Evolutionary conservation across 2,329 filamentous ascomycete genomes (phyloP), one percentile per base, ranked within the genome.

Genomic region (Nemania sp.): DNA sequence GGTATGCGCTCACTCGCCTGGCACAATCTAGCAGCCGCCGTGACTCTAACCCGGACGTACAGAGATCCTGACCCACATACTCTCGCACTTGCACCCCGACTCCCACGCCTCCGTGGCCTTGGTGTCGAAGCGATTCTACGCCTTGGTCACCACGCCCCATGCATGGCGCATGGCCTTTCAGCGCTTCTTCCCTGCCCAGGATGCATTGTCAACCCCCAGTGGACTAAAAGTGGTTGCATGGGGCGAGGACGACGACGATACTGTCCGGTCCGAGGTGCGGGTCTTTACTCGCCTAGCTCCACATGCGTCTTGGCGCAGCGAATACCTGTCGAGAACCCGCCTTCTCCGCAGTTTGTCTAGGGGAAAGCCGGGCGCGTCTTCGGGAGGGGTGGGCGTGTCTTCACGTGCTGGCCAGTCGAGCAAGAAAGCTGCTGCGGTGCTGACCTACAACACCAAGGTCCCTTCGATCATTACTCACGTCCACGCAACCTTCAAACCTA

Each of bases 91-190:
- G 54, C 89, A 93, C 53, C 92, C 93, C 10, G 86, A 91, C 64
- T 92, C 94, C 21, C 85, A 98, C 68, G 87, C 89, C 17, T 85
- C 89, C 10, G 89, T 97, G 11, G 89, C 92, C 17, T 83, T 96
- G 52, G 92, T 98, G 32, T 97, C 91, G 35, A 91, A 88, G 70
- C 90, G 91, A 56, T 96, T 98, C 73, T 91, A 96, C 75, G 83
- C 84, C 54, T 81, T 98, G 42, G 90, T 98, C 57, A 97, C 92
- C 4, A 94, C 91, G 1, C 91, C 93, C 15, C 92, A 97, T 77
- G 92, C 92, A 7, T 98, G 94, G 94, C 87, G 92, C 65, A 90
- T 92, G 73, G 94, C 93, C 5, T 98, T 98, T 72, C 85, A 91
- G 68, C 91, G 93, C 64, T 94, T 88, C 77, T 99, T 98, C 69